Evolutionary conservation across 805 yeast genomes (phyloP).

Genomic region (Tetrapisispora namnaoensis): DNA sequence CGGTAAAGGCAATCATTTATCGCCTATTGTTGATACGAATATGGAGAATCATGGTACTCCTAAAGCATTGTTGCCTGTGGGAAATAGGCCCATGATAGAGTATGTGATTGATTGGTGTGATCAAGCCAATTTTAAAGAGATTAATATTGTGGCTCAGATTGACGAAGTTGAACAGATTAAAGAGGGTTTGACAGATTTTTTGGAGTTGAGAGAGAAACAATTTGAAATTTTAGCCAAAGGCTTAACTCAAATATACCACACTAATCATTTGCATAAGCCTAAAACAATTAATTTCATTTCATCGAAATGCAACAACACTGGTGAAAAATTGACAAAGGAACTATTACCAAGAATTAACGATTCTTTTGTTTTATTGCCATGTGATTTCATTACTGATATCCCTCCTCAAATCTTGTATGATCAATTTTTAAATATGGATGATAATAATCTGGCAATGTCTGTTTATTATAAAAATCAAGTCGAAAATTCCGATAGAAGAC

Average conservation of each 20-base stretch:
- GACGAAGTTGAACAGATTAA: slow-evolving; percentile 40
- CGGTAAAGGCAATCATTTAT: slow-evolving; percentile 66
- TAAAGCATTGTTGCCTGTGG: slow-evolving; percentile 84
- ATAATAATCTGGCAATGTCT: slow-evolving; percentile 59
- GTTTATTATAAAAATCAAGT: slow-evolving; percentile 66
- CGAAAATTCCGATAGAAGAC: slow-evolving; percentile 64
- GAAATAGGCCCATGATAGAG: slow-evolving; percentile 79
- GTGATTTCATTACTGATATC: slow-evolving; percentile 86
- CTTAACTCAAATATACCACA: slow-evolving; percentile 16
- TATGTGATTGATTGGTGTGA: slow-evolving; percentile 92
- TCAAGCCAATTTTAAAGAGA: slow-evolving; percentile 63
- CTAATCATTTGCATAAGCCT: slow-evolving; percentile 23
- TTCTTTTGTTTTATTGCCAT: slow-evolving; percentile 78
- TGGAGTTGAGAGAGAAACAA: slow-evolving; percentile 31
- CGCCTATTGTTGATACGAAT: slow-evolving; percentile 42
- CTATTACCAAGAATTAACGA: slow-evolving; percentile 33
- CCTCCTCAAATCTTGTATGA: slow-evolving; percentile 86
- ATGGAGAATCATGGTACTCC: slow-evolving; percentile 38
- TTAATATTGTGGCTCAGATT: slow-evolving; percentile 51
- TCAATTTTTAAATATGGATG: slow-evolving; percentile 64
- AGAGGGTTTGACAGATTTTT: slow-evolving; percentile 39
- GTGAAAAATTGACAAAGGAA: slow-evolving; percentile 45
- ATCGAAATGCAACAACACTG: slow-evolving; percentile 46
- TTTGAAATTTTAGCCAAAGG: slow-evolving; percentile 19
- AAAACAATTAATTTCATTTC: slow-evolving; percentile 35